Base-by-base conservation (phyloP, 306 rosid species). In the Dryas alaskensis region DNA sequence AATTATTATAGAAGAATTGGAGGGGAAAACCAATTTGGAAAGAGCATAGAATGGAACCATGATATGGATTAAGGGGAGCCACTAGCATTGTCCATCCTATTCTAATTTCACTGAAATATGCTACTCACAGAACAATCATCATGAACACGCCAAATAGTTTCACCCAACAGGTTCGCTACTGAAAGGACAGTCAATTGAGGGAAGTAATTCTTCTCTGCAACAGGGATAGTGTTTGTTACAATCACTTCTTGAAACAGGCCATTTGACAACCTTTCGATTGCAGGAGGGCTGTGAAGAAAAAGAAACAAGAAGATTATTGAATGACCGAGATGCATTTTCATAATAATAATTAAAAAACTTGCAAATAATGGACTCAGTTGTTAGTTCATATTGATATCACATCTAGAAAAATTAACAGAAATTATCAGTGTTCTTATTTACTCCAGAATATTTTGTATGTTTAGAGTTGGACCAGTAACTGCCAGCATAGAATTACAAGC, bases 161-260 rank as follows among this genome's bases (percentile, higher is more conserved):
- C 98, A 54, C 97, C 98, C 92, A 93, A 81, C 70, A 93, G 68
- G 73, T 90, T 93, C 70, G 98, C 98, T 31, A 93, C 98, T 42
- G 96, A 86, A 72, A 93, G 98, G 60, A 93, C 89, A 12, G 98
- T 93, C 84, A 93, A 86, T 80, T 93, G 96, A 8, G 98, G 97
- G 80, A 93, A 93, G 80, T 83, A 87, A 82, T 87, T 93, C 83
- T 91, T 65, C 81, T 89, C 97, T 44, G 87, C 81, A 66, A 88
- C 85, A 1, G 98, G 98, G 49, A 93, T 86, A 58, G 98, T 90
- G 85, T 93, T 93, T 8, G 98, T 93, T 12, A 86, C 81, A 73
- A 93, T 93, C 85, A 93, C 98, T 83, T 93, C 98, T 73, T 93
- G 97, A 81, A 93, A 93, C 62, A 93, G 53, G 68, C 98, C 98